Evolutionary conservation across 1,284 basidiomycete species (phyloP), one percentile per base, ranked within the genome.

Genomic region (Pascua sp.): DNA sequence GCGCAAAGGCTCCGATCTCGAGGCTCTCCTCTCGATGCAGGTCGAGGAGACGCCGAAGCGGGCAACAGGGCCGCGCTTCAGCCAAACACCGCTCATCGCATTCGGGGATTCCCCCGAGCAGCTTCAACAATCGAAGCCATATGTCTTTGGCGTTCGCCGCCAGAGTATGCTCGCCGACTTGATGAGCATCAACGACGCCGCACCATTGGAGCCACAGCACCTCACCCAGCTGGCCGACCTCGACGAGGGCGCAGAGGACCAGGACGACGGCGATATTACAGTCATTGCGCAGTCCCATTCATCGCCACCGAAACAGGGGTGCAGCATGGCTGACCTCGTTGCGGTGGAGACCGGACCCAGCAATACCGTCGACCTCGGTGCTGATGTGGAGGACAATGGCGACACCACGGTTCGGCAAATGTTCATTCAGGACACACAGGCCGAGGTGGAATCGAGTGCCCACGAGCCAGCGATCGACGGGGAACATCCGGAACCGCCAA

Each of bases 1-100:
- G 42, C 60, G 60, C 45, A 62, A 62, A 45, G 51, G 54, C 15
- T 51, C 47, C 15, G 57, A 61, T 24, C 41, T 50, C 11, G 53
- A 51, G 11, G 43, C 38, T 15, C 15, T 12, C 7, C 42, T n/a
- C 42, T 37, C 42, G 36, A 37, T 43, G 32, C 46, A 47, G 24
- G 45, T 32, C 13, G 16, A 9, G 38, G 37, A 39, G 18, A 5
- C 32, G 9, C n/a, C 24, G 5, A 42, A 51, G 36, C 40, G 40
- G 8, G 51, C 32, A 18, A 17, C 18, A 15, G 47, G 36, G 10
- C 56, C 56, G 18, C 56, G 56, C 24, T 57, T 57, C 47, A 53
- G 51, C 8, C 49, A 52, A 13, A 32, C 24, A 32, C 61, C 61
- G 9, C 61, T 62, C 46, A 59, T 62, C 36, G 57, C 61, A 1